These are phyloP conservation scores for Fusarium sp. DNA, from an alignment of 2,329 filamentous ascomycete genomes.

Conservation along the genomic window DNA sequence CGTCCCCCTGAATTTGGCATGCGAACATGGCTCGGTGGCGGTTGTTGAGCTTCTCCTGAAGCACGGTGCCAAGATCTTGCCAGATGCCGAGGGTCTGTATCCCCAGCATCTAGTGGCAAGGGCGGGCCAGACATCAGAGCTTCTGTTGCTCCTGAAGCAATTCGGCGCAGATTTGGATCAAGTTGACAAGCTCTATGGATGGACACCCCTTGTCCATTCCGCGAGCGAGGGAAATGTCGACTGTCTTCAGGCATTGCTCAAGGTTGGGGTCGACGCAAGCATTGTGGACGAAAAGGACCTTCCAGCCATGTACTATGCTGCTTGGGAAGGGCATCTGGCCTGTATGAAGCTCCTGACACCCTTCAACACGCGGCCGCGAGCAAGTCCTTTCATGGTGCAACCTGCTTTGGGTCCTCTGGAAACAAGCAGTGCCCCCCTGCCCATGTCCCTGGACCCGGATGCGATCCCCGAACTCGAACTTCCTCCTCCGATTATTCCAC, in stretches of 20 bases:
- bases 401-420: slow-evolving; percentile 57
- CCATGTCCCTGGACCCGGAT: slow-evolving; percentile 81
- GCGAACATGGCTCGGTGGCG: slow-evolving; percentile 87
- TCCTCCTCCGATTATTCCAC: slow-evolving; percentile 94
- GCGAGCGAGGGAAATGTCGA: slow-evolving; percentile 95
- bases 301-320: slow-evolving; percentile 97
- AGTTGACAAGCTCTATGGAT: slow-evolving; percentile 94
- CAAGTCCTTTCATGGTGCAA: slow-evolving; percentile 60
- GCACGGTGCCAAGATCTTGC: slow-evolving; percentile 83
- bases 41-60: slow-evolving; percentile 89
- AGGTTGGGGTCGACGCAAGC: slow-evolving; percentile 81
- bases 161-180: slow-evolving; percentile 93
- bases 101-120: slow-evolving; percentile 97
- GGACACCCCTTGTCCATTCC: slow-evolving; percentile 96
- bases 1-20: slow-evolving; percentile 93
- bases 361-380: slow-evolving; percentile 58
- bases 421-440: slow-evolving; percentile 64
- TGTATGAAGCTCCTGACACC: slow-evolving; percentile 90
- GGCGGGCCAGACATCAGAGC: slow-evolving; percentile 82
- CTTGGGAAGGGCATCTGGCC: slow-evolving; percentile 95
- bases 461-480: slow-evolving; percentile 92
- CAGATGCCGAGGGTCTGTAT: slow-evolving; percentile 94
- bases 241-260: slow-evolving; percentile 84
- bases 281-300: slow-evolving; percentile 92
- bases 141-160: slow-evolving; percentile 82